Evolutionary conservation across 2,329 filamentous ascomycete species (phyloP).

Genomic region (Blumeria graminis): DNA sequence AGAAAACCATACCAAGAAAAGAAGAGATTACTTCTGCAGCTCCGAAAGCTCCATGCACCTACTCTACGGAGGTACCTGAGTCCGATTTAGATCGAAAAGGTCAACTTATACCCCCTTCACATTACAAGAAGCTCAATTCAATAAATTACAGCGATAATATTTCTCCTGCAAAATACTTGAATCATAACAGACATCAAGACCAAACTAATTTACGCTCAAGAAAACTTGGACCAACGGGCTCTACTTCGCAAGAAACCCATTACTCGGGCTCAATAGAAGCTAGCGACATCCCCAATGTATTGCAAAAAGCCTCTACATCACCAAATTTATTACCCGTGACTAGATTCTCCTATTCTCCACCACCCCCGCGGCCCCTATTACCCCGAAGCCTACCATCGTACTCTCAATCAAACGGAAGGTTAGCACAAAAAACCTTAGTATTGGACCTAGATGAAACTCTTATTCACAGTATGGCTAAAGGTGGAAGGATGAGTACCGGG

Average conservation of each 20-base stretch:
- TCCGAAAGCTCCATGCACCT: constrained; percentile 18
- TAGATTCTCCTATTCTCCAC: constrained; percentile 73
- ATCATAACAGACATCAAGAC: constrained; percentile 71
- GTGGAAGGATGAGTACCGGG: constrained; percentile 80
- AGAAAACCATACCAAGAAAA: neutral
- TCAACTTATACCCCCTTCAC: neutral
- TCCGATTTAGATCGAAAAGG: constrained; percentile 34
- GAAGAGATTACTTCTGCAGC: neutral
- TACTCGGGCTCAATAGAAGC: constrained; percentile 15
- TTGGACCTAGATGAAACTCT: constrained; percentile 91
- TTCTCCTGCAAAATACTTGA: constrained; percentile 49
- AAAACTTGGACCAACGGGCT: constrained; percentile 39
- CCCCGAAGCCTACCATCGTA: constrained; percentile 80
- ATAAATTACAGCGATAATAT: constrained; percentile 35
- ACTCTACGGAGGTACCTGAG: constrained; percentile 38
- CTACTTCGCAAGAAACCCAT: constrained; percentile 20
- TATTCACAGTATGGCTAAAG: constrained; percentile 95
- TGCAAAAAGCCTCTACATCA: constrained; percentile 83
- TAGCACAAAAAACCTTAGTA: constrained; percentile 76
- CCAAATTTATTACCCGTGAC: constrained; percentile 47
- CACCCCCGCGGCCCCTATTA: constrained; percentile 72
- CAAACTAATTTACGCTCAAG: constrained; percentile 52
- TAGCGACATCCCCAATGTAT: constrained; percentile 36
- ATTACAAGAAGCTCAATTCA: constrained; percentile 18
- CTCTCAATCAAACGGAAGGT: constrained; percentile 25